phyloP scores from a whole-genome alignment of 1,139 yeast genomes.

The Yamadazyma triangularis region DNA sequence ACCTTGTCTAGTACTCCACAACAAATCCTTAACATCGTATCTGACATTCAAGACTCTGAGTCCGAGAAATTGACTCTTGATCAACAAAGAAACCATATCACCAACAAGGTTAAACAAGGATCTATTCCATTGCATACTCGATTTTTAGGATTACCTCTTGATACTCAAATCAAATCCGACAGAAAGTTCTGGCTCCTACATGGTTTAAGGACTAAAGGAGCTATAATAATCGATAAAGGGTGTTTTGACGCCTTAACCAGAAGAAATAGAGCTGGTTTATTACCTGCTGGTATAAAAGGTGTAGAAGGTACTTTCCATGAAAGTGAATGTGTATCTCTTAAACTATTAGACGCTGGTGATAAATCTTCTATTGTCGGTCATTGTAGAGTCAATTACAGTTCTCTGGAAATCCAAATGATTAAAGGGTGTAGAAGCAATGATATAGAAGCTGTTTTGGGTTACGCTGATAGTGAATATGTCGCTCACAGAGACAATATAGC shows the following conservation, averaged over 20 bases:
- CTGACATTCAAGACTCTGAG: slow-evolving; percentile 52
- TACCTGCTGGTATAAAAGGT: slow-evolving; percentile 84
- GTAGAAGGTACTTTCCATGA: slow-evolving; percentile 84
- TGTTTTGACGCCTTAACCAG: slow-evolving; percentile 85
- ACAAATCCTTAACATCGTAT: slow-evolving; percentile 67
- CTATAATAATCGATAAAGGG: slow-evolving; percentile 76
- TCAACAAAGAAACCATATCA: slow-evolving; percentile 20
- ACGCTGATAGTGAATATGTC: slow-evolving; percentile 87
- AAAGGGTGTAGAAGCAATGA: slow-evolving; percentile 78
- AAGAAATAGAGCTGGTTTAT: slow-evolving; percentile 79
- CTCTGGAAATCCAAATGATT: slow-evolving; percentile 70
- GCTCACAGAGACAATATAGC: slow-evolving; percentile 93
- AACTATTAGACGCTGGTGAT: slow-evolving; percentile 45
- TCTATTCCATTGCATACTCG: slow-evolving; percentile 82
- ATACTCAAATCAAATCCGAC: slow-evolving; percentile 62
- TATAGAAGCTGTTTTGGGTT: slow-evolving; percentile 71
- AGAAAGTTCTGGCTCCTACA: slow-evolving; percentile 92
- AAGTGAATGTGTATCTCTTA: slow-evolving; percentile 80
- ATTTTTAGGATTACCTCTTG: slow-evolving; percentile 64
- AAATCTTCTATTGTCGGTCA: slow-evolving; percentile 67
- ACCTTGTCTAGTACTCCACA: slow-evolving; percentile 77
- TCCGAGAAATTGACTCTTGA: slow-evolving; percentile 22
- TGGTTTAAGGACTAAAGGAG: slow-evolving; percentile 79
- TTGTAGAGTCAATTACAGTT: slow-evolving; percentile 86
- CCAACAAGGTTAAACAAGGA: slow-evolving; percentile 35